A percentile compares a stretch with the other conserved stretches of the same genome.
Conservation (phyloP, 805 yeast species). For the fission yeast (Schizosaccharomyces pombe) region DNA sequence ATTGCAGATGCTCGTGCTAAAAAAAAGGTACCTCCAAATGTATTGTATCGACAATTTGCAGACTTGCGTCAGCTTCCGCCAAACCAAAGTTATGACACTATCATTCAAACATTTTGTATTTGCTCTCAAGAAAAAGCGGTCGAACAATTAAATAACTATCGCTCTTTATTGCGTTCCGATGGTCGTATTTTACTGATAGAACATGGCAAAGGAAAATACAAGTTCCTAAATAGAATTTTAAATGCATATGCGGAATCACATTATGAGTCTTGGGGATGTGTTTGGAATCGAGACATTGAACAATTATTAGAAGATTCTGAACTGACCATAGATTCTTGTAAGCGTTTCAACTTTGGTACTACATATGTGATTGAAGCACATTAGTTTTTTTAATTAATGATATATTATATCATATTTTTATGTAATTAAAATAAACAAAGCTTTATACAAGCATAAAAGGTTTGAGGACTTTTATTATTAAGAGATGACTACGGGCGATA, state of each 20-base stretch:
- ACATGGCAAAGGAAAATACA: slow-evolving; percentile 75
- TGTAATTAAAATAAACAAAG: too few species aligned
- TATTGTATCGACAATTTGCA: slow-evolving; percentile 35
- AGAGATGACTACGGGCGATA: too few species aligned
- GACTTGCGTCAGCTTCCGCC: slow-evolving; percentile 5
- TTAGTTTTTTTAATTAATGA: too few species aligned
- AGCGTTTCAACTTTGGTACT: slow-evolving; percentile 71
- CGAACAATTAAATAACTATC: slow-evolving; percentile 52
- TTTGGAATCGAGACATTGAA: slow-evolving; percentile 91
- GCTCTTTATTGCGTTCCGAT: slow-evolving; percentile 52
- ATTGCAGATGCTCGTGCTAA: slow-evolving; percentile 52
- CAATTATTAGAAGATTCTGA: slow-evolving; percentile 68
- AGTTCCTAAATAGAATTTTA: slow-evolving; percentile 50
- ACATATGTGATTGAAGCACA: slow-evolving; percentile 22
- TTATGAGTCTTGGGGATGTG: slow-evolving; percentile 81
- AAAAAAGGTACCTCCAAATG: slow-evolving; percentile 40
- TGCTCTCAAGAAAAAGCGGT: slow-evolving; percentile 93
- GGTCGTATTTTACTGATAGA: slow-evolving; percentile 75
- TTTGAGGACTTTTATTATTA: too few species aligned
- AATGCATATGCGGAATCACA: slow-evolving; percentile 68
- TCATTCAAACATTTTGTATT: slow-evolving; percentile 80
- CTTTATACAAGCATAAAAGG: too few species aligned
- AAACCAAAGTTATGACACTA: slow-evolving; percentile 53
- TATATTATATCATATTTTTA: too few species aligned
- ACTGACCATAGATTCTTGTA: slow-evolving; percentile 55